A percentile compares a stretch with the other conserved stretches of the same genome.
Evolutionary conservation across 2,329 filamentous ascomycete species (phyloP).

Genomic region (Colletotrichum chrysophilum): DNA sequence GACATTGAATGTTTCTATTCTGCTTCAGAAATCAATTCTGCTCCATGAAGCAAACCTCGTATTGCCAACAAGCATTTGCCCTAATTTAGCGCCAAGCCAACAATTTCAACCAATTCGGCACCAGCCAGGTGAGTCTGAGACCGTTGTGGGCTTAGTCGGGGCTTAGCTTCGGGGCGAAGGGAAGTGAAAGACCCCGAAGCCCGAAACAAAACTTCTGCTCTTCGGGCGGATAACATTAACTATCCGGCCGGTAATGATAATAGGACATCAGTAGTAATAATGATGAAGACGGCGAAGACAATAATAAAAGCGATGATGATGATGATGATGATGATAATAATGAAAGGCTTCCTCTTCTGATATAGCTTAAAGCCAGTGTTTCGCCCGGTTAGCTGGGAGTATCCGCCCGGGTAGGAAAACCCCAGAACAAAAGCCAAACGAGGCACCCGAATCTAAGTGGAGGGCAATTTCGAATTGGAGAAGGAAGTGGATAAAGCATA

Average conservation of each 20-base stretch:
- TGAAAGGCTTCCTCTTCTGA: too few relatives aligned
- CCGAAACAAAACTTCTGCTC: neutral
- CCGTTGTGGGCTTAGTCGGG: neutral
- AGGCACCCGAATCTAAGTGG: accelerated
- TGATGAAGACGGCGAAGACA: too few relatives aligned
- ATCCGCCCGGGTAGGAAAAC: too few relatives aligned
- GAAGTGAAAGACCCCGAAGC: neutral
- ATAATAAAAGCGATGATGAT: too few relatives aligned
- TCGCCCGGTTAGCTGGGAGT: too few relatives aligned
- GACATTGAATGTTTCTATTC: neutral
- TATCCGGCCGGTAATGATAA: too few relatives aligned
- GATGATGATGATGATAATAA: too few relatives aligned
- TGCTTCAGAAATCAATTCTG: neutral
- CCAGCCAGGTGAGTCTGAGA: neutral
- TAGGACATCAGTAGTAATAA: too few relatives aligned
- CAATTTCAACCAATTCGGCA: neutral
- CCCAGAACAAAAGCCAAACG: too few relatives aligned
- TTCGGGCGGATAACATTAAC: too few relatives aligned
- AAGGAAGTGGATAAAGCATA: neutral
- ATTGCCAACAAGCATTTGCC: accelerated
- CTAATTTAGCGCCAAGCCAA: neutral
- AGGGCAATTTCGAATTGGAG: accelerated
- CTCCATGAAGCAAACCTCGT: neutral
- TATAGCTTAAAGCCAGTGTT: too few relatives aligned
- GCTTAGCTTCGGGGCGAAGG: neutral